Percentiles rank a stretch among this genome's conserved stretches.
Conservation (phyloP, 2,329 filamentous ascomycete species). For the Juglanconis oblonga region DNA sequence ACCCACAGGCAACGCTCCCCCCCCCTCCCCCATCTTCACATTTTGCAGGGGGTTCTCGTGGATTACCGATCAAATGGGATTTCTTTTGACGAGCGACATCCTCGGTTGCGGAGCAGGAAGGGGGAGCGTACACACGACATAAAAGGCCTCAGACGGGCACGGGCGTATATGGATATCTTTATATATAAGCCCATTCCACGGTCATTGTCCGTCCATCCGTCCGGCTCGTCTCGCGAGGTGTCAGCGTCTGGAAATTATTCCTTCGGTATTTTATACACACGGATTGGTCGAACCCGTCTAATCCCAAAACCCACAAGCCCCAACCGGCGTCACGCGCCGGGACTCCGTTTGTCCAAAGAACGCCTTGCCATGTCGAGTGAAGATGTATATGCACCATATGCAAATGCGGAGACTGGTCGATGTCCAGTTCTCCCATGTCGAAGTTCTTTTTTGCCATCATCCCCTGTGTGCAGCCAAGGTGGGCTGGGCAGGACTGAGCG, state of each 20-base stretch:
- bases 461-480: not conserved
- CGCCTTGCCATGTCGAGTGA: conserved; percentile 20
- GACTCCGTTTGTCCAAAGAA: conserved; percentile 10
- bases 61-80: no score
- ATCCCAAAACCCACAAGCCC: not conserved
- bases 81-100: no score
- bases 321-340: not conserved
- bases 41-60: no score
- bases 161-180: not conserved
- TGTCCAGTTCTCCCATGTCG: not conserved
- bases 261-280: conserved; percentile 2
- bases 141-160: not conserved
- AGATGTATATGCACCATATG: conserved; percentile 16
- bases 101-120: no score
- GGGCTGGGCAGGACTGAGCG: no score
- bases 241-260: not conserved
- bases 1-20: no score
- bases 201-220: no score
- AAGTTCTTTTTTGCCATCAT: not conserved
- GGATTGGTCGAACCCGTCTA: not conserved
- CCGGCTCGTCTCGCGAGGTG: not conserved
- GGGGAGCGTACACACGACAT: no score
- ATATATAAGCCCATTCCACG: not conserved
- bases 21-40: no score
- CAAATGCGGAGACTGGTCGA: not conserved